A percentile compares a stretch with the other conserved stretches of the same genome.
These are phyloP conservation scores for Aspergillus niger DNA, from an alignment of 2,329 filamentous ascomycete genomes.

Conservation along the genomic window DNA sequence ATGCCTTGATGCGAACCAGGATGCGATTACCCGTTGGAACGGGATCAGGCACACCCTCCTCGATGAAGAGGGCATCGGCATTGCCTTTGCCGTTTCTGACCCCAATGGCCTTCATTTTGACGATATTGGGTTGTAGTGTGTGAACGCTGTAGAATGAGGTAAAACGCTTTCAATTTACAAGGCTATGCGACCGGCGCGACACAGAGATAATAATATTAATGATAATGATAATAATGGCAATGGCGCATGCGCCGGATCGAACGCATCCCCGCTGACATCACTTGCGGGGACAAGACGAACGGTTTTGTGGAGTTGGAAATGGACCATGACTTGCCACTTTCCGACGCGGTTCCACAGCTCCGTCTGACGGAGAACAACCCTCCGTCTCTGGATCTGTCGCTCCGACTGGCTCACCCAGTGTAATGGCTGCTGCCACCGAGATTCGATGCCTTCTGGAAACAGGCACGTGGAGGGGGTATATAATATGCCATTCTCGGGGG, in stretches of 20 bases:
- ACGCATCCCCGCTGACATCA: background rate
- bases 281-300: background rate
- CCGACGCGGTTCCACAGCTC: background rate
- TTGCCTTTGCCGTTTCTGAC: background rate
- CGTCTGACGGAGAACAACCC: background rate
- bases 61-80: constrained; percentile 1
- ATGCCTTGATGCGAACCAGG: background rate
- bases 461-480: background rate
- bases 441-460: background rate
- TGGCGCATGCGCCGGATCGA: background rate
- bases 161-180: no score
- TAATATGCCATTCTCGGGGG: background rate
- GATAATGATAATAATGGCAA: background rate
- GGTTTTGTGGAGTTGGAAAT: background rate
- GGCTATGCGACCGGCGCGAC: background rate
- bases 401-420: background rate
- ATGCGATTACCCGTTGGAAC: background rate
- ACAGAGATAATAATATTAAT: no score
- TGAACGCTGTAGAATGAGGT: background rate
- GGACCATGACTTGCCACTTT: background rate
- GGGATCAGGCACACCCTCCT: background rate
- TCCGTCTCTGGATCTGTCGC: background rate
- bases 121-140: background rate
- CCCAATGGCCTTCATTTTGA: background rate
- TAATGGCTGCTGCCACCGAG: background rate